A percentile compares a stretch with the other conserved stretches of the same genome.
Evolutionary conservation across 2,329 filamentous ascomycete genomes (phyloP).

Genomic region (Xylaria sp.): DNA sequence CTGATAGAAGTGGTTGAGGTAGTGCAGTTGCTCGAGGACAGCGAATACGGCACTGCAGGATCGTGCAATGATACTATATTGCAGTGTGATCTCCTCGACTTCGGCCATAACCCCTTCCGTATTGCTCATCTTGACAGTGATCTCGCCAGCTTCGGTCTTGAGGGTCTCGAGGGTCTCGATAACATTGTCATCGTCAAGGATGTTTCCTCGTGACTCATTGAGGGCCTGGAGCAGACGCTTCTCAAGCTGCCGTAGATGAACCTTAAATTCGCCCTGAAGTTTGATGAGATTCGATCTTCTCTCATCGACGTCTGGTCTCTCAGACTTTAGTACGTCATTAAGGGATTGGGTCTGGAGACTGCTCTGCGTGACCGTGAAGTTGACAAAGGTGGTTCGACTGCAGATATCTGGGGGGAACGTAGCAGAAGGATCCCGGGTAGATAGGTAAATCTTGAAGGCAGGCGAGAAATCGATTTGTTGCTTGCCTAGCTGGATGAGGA

Average conservation of each 20-base stretch:
- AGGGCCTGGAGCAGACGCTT: slow-evolving; percentile 91
- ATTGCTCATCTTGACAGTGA: slow-evolving; percentile 92
- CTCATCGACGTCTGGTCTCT: slow-evolving; percentile 96
- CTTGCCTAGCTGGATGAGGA: slow-evolving; percentile 96
- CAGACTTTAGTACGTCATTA: slow-evolving; percentile 95
- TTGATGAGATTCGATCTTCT: slow-evolving; percentile 97
- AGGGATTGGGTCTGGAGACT: slow-evolving; percentile 97
- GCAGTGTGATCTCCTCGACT: slow-evolving; percentile 91
- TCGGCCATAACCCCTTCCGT: slow-evolving; percentile 98
- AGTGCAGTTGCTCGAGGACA: slow-evolving; percentile 93
- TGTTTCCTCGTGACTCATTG: slow-evolving; percentile 96
- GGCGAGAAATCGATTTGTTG: slow-evolving; percentile 99
- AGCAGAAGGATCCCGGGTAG: slow-evolving; percentile 93
- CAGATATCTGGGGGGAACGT: slow-evolving; percentile 96
- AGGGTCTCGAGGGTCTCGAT: slow-evolving; percentile 97
- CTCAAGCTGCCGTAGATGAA: slow-evolving; percentile 94
- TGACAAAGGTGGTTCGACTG: slow-evolving; percentile 98
- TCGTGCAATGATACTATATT: slow-evolving; percentile 90
- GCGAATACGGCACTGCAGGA: slow-evolving; percentile 98
- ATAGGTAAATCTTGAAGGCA: slow-evolving; percentile 91
- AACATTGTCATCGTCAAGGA: slow-evolving; percentile 96
- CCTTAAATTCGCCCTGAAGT: slow-evolving; percentile 97
- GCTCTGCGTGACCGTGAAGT: slow-evolving; percentile 98
- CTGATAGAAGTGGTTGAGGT: slow-evolving; percentile 99
- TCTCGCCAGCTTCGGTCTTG: slow-evolving; percentile 96